Evolutionary conservation across 805 yeast species (phyloP), one percentile per base, ranked within the genome.

Genomic region (Candida sithepensis): DNA sequence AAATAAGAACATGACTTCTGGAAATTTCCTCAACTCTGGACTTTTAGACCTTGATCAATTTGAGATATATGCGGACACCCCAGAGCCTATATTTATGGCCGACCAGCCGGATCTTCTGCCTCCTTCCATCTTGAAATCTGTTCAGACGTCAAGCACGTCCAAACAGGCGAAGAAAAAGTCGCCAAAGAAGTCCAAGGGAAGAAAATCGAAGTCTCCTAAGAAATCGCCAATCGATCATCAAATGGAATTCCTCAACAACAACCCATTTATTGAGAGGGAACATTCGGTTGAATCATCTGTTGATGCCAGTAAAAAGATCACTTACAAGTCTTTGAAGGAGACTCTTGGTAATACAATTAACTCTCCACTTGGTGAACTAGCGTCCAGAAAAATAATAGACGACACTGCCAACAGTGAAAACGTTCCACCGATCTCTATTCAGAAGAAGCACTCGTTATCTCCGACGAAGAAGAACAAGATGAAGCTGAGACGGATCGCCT

Each of bases 401-500:
- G 38, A 19, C 14, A 6, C 22, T 7, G 39, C 21, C 16, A 47
- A 47, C 22, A 45, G 47, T 21, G 52, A 50, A 28, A 50, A 47
- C 23, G 34, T 14, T 20, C 37, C 41, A 10, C 36, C 45, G 4
- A 22, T n/a, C 14, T 13, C 16, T n/a, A 12, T 14, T 10, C 7
- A 30, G 13, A 43, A 45, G 30, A 57, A 56, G 37, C 58, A 51
- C 16, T 46, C 54, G 13, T 18, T 54, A 4, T 52, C 56, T 10
- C 59, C 61, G 2, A 40, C 24, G 12, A 56, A 52, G 34, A 18
- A 45, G 18, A 40, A 39, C 18, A 54, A 52, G 39, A 39, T 57
- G 21, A 52, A 52, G 36, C 42, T 57, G 21, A 52, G 61, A 32
- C 44, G 55, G 5, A 55, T 52, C 14, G 47, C 50, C 24, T 32